These are phyloP conservation scores for Pittosporum tobira DNA, from an alignment of 129 eudicot genomes.

Conservation along the genomic window DNA sequence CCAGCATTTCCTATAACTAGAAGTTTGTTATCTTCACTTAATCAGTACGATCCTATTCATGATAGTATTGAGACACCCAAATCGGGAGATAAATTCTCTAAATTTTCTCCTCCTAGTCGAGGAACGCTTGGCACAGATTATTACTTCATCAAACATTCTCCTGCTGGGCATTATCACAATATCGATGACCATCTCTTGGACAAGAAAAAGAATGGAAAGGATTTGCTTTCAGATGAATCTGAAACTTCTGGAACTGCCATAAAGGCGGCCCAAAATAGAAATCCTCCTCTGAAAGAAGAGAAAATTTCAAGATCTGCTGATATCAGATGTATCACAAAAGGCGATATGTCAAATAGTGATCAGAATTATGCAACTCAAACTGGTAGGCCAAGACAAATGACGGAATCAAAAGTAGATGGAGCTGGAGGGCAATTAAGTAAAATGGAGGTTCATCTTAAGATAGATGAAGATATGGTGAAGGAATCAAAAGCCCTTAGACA, in stretches of 20 bases:
- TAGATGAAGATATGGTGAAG: slow-evolving; percentile 29
- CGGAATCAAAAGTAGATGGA: slow-evolving; percentile 27
- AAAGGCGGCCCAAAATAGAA: slow-evolving; percentile 16
- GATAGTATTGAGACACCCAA: slow-evolving; percentile 48
- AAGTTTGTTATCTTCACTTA: slow-evolving; percentile 32
- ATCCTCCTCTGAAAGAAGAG: slow-evolving; percentile 29
- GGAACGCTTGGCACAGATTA: slow-evolving; percentile 21
- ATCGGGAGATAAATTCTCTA: slow-evolving; percentile 19
- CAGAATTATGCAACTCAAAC: slow-evolving; percentile 15
- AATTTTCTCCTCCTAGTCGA: slow-evolving; percentile 29
- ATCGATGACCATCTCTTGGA: slow-evolving; percentile 16
- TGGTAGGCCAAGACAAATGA: slow-evolving; percentile 16
- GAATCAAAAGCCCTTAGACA: slow-evolving; percentile 51
- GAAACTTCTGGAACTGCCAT: slow-evolving; percentile 20
- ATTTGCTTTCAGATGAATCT: slow-evolving; percentile 14
- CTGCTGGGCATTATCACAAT: slow-evolving; percentile 20
- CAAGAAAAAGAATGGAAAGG: slow-evolving; percentile 21
- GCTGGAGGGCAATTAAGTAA: slow-evolving; percentile 26
- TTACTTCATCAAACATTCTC: slow-evolving; percentile 21
- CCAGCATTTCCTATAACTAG: slow-evolving; percentile 46
- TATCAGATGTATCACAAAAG: slow-evolving; percentile 24
- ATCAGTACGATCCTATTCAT: slow-evolving; percentile 50
- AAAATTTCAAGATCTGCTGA: slow-evolving; percentile 19
- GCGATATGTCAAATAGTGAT: slow-evolving; percentile 22
- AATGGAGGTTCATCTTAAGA: slow-evolving; percentile 30